Conservation (phyloP, 768 basidiomycete species). For the Lactarius evosmus region DNA sequence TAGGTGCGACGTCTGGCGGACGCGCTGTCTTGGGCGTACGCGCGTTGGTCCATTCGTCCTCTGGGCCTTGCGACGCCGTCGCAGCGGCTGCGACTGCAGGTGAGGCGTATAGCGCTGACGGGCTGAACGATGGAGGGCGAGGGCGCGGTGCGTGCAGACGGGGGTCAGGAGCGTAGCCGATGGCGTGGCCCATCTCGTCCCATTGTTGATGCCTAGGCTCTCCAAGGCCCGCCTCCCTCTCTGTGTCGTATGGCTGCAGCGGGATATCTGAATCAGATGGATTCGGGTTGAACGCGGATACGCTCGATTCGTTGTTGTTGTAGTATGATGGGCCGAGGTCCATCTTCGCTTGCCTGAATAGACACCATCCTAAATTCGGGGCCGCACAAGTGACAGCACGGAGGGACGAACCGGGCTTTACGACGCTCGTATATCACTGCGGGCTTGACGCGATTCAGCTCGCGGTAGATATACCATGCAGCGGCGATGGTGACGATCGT, state of each 20-base stretch:
- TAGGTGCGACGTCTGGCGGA: background rate
- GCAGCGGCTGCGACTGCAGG: slow-evolving; percentile 7
- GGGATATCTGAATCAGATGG: slow-evolving; percentile 45
- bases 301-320: slow-evolving; percentile 25
- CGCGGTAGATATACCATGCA: slow-evolving; percentile 77
- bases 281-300: slow-evolving; percentile 30
- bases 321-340: slow-evolving; percentile 24
- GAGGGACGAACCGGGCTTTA: slow-evolving; percentile 56
- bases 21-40: slow-evolving; percentile 4
- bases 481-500: slow-evolving; percentile 68
- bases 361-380: slow-evolving; percentile 10
- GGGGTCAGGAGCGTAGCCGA: slow-evolving; percentile 47
- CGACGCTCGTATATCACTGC: slow-evolving; percentile 64
- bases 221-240: slow-evolving; percentile 22
- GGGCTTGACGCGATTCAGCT: slow-evolving; percentile 69
- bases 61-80: background rate
- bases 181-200: slow-evolving; percentile 48
- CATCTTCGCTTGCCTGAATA: slow-evolving; percentile 52
- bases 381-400: background rate
- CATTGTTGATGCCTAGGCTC: slow-evolving; percentile 45
- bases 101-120: slow-evolving; percentile 11
- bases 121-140: slow-evolving; percentile 14
- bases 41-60: slow-evolving; percentile 18
- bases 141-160: slow-evolving; percentile 53
- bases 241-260: slow-evolving; percentile 37